These are phyloP conservation scores for Phyllosticta capitalensis DNA, from an alignment of 2,329 filamentous ascomycete genomes.

Conservation along the genomic window DNA sequence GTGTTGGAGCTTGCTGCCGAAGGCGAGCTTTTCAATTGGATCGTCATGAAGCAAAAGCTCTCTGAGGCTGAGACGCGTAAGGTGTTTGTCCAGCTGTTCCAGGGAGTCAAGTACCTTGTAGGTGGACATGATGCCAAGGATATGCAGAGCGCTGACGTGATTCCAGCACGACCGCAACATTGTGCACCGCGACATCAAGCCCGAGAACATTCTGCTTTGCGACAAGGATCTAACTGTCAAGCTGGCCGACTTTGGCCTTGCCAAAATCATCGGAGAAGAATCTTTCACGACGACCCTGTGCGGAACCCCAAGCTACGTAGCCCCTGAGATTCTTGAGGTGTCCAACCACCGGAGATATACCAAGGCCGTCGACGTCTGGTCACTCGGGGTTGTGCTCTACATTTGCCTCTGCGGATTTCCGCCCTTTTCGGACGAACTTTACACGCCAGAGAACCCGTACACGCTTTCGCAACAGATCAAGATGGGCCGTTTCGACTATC, in stretches of 20 bases:
- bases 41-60: constrained; percentile 83
- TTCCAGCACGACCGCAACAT: constrained; percentile 88
- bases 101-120: constrained; percentile 91
- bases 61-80: constrained; percentile 75
- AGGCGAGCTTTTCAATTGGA: constrained; percentile 92
- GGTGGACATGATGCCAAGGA: constrained; percentile 21
- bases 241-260: constrained; percentile 89
- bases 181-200: constrained; percentile 95
- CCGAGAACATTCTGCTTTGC: constrained; percentile 85
- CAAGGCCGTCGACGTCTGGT: constrained; percentile 93
- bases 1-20: constrained; percentile 84
- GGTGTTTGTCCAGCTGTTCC: constrained; percentile 83
- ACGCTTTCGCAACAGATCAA: constrained; percentile 84
- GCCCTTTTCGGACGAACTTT: constrained; percentile 91
- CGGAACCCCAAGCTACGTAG: constrained; percentile 95
- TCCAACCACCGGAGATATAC: constrained; percentile 79
- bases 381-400: constrained; percentile 92
- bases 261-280: constrained; percentile 97
- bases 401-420: constrained; percentile 96
- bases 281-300: constrained; percentile 94
- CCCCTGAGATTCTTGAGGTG: constrained; percentile 86
- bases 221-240: constrained; percentile 83
- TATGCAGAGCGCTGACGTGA: constrained; percentile 15
- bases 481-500: constrained; percentile 82
- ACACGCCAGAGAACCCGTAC: constrained; percentile 71